phyloP scores from a whole-genome alignment of 768 basidiomycete species.

The Nevesoporus exiguus region DNA sequence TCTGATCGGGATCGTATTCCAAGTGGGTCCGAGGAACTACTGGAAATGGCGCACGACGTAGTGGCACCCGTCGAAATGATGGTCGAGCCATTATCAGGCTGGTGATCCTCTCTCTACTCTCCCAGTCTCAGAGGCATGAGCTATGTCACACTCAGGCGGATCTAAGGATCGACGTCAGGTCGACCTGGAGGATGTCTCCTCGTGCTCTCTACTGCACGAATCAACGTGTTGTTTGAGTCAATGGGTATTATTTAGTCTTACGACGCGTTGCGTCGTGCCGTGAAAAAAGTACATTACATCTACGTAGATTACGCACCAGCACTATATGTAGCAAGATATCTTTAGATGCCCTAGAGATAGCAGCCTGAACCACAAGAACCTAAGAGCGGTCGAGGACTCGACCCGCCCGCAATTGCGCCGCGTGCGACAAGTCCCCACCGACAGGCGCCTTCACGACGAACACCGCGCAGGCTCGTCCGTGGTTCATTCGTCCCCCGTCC shows the following conservation, averaged over 20 bases:
- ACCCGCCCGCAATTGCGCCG: background rate
- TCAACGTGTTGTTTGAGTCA: background rate
- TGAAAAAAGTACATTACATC: background rate
- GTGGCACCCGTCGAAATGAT: no score
- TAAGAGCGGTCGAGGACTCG: background rate
- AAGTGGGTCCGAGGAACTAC: no score
- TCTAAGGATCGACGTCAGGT: no score
- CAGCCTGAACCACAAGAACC: background rate
- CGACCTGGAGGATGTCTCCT: no score
- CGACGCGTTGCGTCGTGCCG: background rate
- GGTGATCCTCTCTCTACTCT: no score
- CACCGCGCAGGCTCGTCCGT: background rate
- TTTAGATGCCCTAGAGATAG: slow-evolving; percentile 1
- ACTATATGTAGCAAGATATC: slow-evolving; percentile 12
- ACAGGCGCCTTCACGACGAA: background rate
- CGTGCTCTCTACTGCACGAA: background rate
- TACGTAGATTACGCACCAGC: slow-evolving; percentile 12
- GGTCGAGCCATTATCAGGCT: no score
- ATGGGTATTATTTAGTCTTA: background rate
- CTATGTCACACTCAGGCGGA: no score
- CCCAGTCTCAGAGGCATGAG: no score
- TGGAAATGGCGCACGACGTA: no score
- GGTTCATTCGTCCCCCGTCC: slow-evolving; percentile 1
- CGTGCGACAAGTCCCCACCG: background rate
- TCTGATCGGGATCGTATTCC: no score